A percentile compares a stretch with the other conserved stretches of the same genome.
These are phyloP conservation scores for Beauveria bassiana DNA, from an alignment of 2,329 filamentous ascomycete genomes.

Conservation along the genomic window DNA sequence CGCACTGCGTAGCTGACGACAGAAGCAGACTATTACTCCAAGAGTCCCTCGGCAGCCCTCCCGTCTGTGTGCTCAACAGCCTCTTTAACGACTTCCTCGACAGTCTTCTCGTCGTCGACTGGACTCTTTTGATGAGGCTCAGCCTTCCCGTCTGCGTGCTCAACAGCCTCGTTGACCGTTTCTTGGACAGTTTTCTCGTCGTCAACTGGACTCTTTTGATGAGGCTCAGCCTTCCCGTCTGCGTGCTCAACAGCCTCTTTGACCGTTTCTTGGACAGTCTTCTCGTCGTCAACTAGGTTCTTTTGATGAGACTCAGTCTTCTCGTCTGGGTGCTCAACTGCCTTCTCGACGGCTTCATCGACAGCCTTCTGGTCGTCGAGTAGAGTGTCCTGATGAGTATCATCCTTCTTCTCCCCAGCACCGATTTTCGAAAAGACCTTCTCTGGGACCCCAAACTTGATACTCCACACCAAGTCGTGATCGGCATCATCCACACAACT, in stretches of 20 bases:
- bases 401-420: neutral
- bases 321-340: too few species aligned
- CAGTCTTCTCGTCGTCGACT: neutral
- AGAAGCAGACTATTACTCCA: too few species aligned
- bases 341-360: neutral
- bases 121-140: too few species aligned
- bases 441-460: constrained; percentile 15
- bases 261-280: too few species aligned
- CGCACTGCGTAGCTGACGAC: too few species aligned
- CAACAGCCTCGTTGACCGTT: neutral
- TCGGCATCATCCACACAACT: constrained; percentile 19
- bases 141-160: too few species aligned
- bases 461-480: constrained; percentile 20
- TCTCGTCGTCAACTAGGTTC: neutral
- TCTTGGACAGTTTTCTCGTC: neutral
- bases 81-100: neutral
- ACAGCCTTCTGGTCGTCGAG: neutral
- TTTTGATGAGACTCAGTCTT: too few species aligned
- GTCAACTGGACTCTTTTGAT: too few species aligned
- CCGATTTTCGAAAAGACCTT: constrained; percentile 16
- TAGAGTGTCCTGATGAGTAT: neutral
- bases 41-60: too few species aligned
- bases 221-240: neutral
- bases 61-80: neutral
- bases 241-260: too few species aligned